Evolutionary conservation across 2,329 filamentous ascomycete genomes (phyloP), one percentile per base, ranked within the genome.

Genomic region (Hypoxylon sp.): DNA sequence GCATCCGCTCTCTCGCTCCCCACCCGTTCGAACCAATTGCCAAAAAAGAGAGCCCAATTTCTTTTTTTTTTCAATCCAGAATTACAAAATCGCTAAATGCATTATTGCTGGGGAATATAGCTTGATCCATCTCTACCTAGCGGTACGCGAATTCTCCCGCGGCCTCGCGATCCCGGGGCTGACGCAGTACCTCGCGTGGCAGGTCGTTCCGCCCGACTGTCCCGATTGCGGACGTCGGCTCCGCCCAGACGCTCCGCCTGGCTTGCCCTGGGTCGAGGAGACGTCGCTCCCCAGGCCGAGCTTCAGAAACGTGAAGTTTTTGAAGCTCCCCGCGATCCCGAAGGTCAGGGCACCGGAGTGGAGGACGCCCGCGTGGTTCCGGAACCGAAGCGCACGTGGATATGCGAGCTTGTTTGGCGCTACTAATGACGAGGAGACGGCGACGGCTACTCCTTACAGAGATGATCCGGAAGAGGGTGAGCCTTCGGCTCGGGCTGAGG

Each of bases 161-260:
- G 81, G 81, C 17, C 75, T 82, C 55, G 81, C 81, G 38, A 72
- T 83, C 51, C 77, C 77, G 63, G 74, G 74, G 58, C 73, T 81
- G 56, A 74, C 79, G 55, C 80, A 81, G 67, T 82, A 77, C 72
- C 69, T 79, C 23, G 80, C 80, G 30, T 82, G 79, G 79, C 79
- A 78, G 53, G 73, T 75, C 36, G 76, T 82, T 1, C 79, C 79
- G 2, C 72, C 78, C 30, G 76, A 82, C 61, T 83, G 81, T 62
- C 81, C 81, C 2, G 76, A 82, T 68, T 83, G 81, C 74, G 77
- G 77, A 53, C 74, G 73, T 60, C 75, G 76, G 5, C 75, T 83
- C 13, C 79, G 80, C 5, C 80, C 80, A 3, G 68, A 74, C 10
- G 60, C 69, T 23, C 51, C 67, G 10, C 73, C 72, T 23, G 25